Conservation (phyloP, 202 grass and related monocot species). For the Hordeum pubiflorum region DNA sequence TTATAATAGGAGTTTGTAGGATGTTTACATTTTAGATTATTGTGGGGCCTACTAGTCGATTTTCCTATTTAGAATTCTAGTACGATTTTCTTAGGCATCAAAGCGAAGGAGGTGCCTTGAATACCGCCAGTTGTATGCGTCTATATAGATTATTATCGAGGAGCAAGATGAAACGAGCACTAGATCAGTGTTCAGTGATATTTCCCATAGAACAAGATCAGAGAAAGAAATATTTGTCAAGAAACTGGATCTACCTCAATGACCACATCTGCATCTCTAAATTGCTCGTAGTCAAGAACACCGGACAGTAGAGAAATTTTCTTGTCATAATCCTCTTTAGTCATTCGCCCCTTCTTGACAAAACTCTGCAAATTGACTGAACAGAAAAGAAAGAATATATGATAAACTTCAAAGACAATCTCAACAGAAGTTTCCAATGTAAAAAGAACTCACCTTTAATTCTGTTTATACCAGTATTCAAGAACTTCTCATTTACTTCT, state of each 20-base stretch:
- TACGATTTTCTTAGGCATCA: background rate
- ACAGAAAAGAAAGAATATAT: constrained; percentile 1
- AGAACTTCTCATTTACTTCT: constrained; percentile 67
- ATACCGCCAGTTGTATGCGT: background rate
- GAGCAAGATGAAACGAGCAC: constrained; percentile 14
- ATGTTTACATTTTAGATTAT: background rate
- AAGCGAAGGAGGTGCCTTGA: background rate
- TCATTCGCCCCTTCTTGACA: constrained; percentile 60
- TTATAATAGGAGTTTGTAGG: background rate
- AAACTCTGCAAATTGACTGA: constrained; percentile 65
- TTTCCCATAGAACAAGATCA: background rate
- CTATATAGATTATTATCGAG: background rate
- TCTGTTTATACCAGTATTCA: constrained; percentile 54
- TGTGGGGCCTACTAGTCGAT: background rate
- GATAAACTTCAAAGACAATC: constrained; percentile 23
- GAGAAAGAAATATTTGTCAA: background rate
- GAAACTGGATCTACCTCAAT: constrained; percentile 57
- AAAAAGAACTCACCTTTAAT: constrained; percentile 52
- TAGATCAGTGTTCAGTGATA: background rate
- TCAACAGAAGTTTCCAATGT: background rate
- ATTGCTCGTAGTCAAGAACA: constrained; percentile 75
- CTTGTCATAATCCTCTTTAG: constrained; percentile 41
- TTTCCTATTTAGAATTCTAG: background rate
- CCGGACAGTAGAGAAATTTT: constrained; percentile 56
- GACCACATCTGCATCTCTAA: constrained; percentile 65